Conservation (phyloP, 441 rosid species). For the Melastoma candidum region DNA sequence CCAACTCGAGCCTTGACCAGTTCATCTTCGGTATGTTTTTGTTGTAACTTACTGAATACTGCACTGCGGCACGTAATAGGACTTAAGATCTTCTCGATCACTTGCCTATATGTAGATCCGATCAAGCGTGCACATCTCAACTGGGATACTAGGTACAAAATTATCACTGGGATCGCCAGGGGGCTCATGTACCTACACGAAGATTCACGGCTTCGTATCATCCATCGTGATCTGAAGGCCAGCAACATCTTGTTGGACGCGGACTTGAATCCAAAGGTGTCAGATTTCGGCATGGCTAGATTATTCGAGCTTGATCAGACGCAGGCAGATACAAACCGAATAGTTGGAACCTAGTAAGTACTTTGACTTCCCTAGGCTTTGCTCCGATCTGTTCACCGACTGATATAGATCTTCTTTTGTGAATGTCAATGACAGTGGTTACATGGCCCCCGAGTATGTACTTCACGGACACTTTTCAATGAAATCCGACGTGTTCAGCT, state of each 20-base stretch:
- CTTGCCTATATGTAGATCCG: conserved; percentile 18
- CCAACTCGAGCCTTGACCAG: conserved; percentile 38
- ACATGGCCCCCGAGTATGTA: too few relatives aligned
- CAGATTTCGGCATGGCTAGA: too few relatives aligned
- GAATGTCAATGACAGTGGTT: background rate
- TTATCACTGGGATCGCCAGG: conserved; percentile 39
- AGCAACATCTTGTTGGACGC: too few relatives aligned
- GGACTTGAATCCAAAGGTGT: too few relatives aligned
- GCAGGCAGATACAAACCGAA: too few relatives aligned
- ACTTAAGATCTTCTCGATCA: too few relatives aligned
- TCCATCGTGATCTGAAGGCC: too few relatives aligned
- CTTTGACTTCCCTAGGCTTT: background rate
- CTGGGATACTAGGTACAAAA: conserved; percentile 38
- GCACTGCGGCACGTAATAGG: background rate
- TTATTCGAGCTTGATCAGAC: too few relatives aligned
- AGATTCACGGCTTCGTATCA: conserved; percentile 27
- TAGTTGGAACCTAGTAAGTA: too few relatives aligned
- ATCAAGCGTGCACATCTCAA: conserved; percentile 22
- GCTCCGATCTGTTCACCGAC: background rate
- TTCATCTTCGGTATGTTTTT: conserved; percentile 25
- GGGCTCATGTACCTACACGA: conserved; percentile 42
- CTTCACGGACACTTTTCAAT: too few relatives aligned
- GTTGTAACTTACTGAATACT: background rate
- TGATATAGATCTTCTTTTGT: background rate
- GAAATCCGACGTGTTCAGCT: too few relatives aligned